Evolutionary conservation across 139 green algal genomes (phyloP), one percentile per base, ranked within the genome.

Genomic region (Auxenochlorella pyrenoidosa): DNA sequence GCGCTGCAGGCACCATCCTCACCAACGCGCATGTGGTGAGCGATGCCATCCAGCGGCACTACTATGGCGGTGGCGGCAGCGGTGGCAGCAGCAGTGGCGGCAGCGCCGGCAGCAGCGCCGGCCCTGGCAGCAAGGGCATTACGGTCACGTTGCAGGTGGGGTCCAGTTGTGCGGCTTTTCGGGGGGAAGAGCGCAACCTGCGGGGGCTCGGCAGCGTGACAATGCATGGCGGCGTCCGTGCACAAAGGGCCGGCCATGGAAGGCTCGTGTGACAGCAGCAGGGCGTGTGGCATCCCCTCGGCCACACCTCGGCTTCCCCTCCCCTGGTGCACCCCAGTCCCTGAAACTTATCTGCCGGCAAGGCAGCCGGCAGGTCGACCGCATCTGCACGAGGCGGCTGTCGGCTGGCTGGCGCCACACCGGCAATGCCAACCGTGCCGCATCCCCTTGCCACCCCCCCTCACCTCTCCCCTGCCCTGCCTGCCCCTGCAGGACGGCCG

Each of bases 21-120:
- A 98, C 95, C 80, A 98, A 97, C 73, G 94, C 94, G 32, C 96
- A 98, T 86, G 95, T 88, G 21, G 90, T 98, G 26, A 86, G 90
- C 18, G 93, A 93, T 34, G 92, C 90, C 13, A 75, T 94, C 2
- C 36, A 84, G 68, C 38, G 38, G 8, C 68, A 51, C 30, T 41
- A 84, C 60, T 72, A 34, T 34, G 63, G 15, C 19, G 79, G 71
- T n/a, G 79, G 70, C 32, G 68, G 28, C 75, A 65, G 41, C 82
- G 32, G 38, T 82, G 82, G 75, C 78, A 26, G 58, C 40, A 40
- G 21, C 75, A 68, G 41, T 78, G 36, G 38, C 84, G 82, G 75
- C 78, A 26, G 58, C 47, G 40, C 47, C 8, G 47, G 21, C 10
- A 58, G 30, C 43, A 36, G 2, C 4, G 68, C 60, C 41, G 75